These are phyloP conservation scores for Psidium friedrichsthalianum DNA, from an alignment of 345 rosid genomes.

Conservation along the genomic window DNA sequence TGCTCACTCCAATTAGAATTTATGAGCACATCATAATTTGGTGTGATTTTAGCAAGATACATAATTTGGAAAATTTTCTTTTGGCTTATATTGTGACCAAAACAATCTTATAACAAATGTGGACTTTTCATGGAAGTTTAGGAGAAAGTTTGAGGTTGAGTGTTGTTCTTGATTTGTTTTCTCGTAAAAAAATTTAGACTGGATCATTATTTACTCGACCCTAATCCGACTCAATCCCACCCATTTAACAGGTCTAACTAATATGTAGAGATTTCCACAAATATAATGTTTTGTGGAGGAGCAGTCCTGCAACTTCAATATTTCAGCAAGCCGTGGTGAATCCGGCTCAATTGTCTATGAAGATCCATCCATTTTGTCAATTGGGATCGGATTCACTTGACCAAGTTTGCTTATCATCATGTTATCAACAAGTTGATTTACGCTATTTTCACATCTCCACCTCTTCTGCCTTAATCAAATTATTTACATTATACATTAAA, in stretches of 20 bases:
- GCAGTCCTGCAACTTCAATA: constrained; percentile 44
- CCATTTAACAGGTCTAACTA: too few species aligned
- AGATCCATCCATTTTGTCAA: constrained; percentile 29
- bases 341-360: constrained; percentile 31
- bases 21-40: neutral
- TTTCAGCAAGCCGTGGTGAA: constrained; percentile 36
- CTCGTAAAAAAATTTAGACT: too few species aligned
- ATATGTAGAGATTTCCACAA: too few species aligned
- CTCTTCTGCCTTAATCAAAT: neutral
- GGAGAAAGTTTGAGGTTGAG: too few species aligned
- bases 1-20: too few species aligned
- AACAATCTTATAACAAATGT: neutral
- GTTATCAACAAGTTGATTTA: constrained; percentile 27
- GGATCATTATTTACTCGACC: too few species aligned
- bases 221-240: too few species aligned
- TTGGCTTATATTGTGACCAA: too few species aligned
- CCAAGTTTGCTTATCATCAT: constrained; percentile 49
- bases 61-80: too few species aligned
- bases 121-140: neutral
- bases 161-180: too few species aligned
- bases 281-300: constrained; percentile 30
- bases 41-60: too few species aligned
- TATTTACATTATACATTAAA: neutral
- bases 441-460: constrained; percentile 15
- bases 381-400: constrained; percentile 73